Evolutionary conservation across 306 rosid species (phyloP).

Genomic region (Arachis hypogaea): DNA sequence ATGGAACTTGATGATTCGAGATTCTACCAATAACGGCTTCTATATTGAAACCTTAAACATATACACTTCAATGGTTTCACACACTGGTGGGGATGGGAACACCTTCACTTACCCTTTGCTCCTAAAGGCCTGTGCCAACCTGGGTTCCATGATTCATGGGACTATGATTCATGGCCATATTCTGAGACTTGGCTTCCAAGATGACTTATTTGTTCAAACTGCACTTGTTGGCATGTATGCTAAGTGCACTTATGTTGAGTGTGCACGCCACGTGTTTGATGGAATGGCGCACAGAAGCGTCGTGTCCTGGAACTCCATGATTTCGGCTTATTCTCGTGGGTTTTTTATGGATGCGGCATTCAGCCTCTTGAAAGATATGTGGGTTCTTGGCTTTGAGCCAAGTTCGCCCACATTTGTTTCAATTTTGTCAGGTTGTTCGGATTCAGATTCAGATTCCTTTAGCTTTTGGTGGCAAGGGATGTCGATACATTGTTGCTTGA

Average conservation of each 20-base stretch:
- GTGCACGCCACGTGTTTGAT: constrained; percentile 48
- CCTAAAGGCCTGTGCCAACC: constrained; percentile 58
- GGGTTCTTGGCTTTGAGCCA: constrained; percentile 47
- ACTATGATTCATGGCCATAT: constrained; percentile 51
- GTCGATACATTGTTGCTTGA: constrained; percentile 48
- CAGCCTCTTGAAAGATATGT: constrained; percentile 49
- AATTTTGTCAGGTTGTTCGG: constrained; percentile 45
- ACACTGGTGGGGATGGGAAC: constrained; percentile 51
- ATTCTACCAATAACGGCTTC: constrained; percentile 49
- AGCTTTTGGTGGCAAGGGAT: constrained; percentile 30
- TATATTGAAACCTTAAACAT: constrained; percentile 43
- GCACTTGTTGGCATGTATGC: constrained; percentile 54
- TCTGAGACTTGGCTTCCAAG: constrained; percentile 47
- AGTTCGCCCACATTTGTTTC: constrained; percentile 47
- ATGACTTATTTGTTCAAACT: constrained; percentile 54
- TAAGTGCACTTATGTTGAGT: constrained; percentile 40
- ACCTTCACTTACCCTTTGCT: constrained; percentile 55
- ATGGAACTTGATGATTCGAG: constrained; percentile 62
- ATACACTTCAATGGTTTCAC: constrained; percentile 56
- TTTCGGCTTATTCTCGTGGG: constrained; percentile 60
- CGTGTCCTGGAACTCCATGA: constrained; percentile 66
- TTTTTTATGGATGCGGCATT: constrained; percentile 44
- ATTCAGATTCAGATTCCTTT: constrained; percentile 3
- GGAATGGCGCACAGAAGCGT: constrained; percentile 59
- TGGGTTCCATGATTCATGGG: constrained; percentile 47